phyloP scores from a whole-genome alignment of 768 basidiomycete species.

The Boletus vinaceobasis region DNA sequence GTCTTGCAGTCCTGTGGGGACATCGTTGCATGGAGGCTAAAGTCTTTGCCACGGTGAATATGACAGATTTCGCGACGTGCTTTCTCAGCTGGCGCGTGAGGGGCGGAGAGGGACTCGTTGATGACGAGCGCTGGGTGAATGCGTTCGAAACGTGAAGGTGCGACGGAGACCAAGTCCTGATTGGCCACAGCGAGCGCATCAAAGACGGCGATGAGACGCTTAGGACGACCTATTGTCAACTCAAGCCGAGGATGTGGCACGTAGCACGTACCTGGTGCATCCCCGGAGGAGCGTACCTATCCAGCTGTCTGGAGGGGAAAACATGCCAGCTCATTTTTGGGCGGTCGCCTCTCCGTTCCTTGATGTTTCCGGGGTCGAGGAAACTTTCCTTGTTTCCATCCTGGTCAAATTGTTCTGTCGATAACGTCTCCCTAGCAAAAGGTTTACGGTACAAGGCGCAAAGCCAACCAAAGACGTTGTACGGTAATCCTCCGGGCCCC shows the following conservation, averaged over 20 bases:
- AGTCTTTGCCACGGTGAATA: not conserved
- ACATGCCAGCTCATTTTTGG: constrained; percentile 3
- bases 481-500: not conserved
- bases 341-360: constrained; percentile 1
- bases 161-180: not conserved
- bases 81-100: not conserved
- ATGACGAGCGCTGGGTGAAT: constrained; percentile 2
- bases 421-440: not conserved
- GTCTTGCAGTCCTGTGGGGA: constrained; percentile 1
- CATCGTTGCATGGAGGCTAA: not conserved
- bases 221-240: not conserved
- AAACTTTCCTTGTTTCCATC: not conserved
- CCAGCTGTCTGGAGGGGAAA: constrained; percentile 6
- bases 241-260: not conserved
- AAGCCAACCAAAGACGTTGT: constrained; percentile 1
- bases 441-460: not conserved
- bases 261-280: not conserved
- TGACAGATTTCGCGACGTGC: not conserved
- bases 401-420: not conserved
- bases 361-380: not conserved
- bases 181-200: not conserved
- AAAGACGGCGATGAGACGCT: not conserved
- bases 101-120: not conserved
- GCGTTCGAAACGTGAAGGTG: not conserved
- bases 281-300: not conserved